These are phyloP conservation scores for Tetracentron sinense DNA, from an alignment of 164 flowering plant species.

Conservation along the genomic window DNA sequence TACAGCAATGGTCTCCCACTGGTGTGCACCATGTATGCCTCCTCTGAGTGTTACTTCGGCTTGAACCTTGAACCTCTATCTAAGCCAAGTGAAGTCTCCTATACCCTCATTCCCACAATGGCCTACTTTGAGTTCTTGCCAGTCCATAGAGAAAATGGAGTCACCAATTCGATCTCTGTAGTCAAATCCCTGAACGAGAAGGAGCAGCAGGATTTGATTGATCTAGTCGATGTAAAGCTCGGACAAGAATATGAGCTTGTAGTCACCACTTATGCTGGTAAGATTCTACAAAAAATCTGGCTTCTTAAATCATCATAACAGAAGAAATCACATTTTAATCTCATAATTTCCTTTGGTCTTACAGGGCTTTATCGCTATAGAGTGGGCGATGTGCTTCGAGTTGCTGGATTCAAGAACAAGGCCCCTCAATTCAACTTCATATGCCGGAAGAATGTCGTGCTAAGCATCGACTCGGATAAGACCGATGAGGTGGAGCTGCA, in stretches of 20 bases:
- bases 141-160: slow-evolving; percentile 43
- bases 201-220: slow-evolving; percentile 67
- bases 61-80: slow-evolving; percentile 80
- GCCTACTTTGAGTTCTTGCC: slow-evolving; percentile 93
- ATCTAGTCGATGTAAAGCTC: slow-evolving; percentile 81
- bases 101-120: slow-evolving; percentile 92
- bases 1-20: slow-evolving; percentile 87
- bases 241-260: slow-evolving; percentile 95
- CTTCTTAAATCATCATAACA: no score
- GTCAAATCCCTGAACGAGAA: slow-evolving; percentile 63
- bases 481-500: slow-evolving; percentile 97
- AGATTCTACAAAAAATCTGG: background rate
- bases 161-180: slow-evolving; percentile 28
- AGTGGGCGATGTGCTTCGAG: slow-evolving; percentile 90
- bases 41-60: slow-evolving; percentile 93
- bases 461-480: slow-evolving; percentile 92
- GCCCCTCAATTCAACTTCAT: slow-evolving; percentile 94
- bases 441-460: slow-evolving; percentile 83
- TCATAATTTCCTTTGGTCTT: background rate
- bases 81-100: slow-evolving; percentile 80
- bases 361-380: slow-evolving; percentile 83
- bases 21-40: slow-evolving; percentile 96
- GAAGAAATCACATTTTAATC: no score
- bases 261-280: slow-evolving; percentile 95
- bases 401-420: slow-evolving; percentile 94